Conservation (phyloP, 225 moss, liverwort and hornwort genomes). For the Marchantia paleacea region DNA sequence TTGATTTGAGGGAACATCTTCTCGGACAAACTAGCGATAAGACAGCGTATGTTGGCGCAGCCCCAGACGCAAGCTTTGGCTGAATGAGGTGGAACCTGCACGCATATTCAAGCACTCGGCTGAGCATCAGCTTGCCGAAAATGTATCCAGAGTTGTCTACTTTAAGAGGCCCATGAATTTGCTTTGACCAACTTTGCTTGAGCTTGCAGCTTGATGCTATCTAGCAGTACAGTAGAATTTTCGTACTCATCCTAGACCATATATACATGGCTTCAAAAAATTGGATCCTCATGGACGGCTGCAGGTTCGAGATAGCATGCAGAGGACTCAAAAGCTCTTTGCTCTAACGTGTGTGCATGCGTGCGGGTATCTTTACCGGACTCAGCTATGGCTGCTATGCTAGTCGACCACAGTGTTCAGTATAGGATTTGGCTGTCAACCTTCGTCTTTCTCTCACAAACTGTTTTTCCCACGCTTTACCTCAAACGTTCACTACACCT, state of each 20-base stretch:
- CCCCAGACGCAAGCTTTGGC: no score
- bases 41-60: no score
- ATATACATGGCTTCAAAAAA: background rate
- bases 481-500: no score
- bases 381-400: background rate
- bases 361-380: background rate
- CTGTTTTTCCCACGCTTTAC: no score
- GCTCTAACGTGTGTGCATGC: background rate
- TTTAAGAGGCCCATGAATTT: no score
- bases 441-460: background rate
- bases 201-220: background rate
- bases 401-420: background rate
- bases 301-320: background rate
- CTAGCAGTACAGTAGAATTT: background rate
- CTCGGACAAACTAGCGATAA: no score
- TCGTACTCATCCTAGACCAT: background rate
- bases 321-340: background rate
- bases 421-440: background rate
- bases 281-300: constrained; percentile 1
- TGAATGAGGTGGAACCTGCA: no score
- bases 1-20: no score
- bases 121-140: no score
- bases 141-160: no score
- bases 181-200: background rate
- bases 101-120: no score